Conservation (phyloP, 2,329 filamentous ascomycete species). For the Trichoderma citrinoviride region DNA sequence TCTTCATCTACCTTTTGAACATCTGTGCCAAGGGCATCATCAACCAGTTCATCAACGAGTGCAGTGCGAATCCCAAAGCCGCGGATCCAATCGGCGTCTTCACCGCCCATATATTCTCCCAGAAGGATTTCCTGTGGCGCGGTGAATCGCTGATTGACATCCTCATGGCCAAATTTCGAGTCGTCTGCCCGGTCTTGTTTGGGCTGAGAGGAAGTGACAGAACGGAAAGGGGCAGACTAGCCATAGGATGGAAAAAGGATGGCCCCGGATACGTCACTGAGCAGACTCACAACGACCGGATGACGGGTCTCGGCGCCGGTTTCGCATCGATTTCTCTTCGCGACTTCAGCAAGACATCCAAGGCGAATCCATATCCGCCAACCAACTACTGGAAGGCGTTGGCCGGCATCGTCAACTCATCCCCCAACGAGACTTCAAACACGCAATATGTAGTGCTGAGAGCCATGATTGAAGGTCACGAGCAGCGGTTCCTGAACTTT, state of each 20-base stretch:
- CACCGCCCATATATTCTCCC: constrained; percentile 70
- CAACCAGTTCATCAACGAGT: constrained; percentile 66
- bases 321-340: constrained; percentile 80
- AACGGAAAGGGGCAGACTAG: constrained; percentile 62
- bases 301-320: constrained; percentile 79
- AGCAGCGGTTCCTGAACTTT: constrained; percentile 72
- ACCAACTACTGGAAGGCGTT: constrained; percentile 80
- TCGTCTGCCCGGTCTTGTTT: constrained; percentile 80
- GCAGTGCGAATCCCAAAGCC: constrained; percentile 58
- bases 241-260: constrained; percentile 72
- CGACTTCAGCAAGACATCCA: constrained; percentile 70
- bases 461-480: constrained; percentile 69
- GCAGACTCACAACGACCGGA: constrained; percentile 74
- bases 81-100: constrained; percentile 80
- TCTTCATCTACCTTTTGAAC: constrained; percentile 74
- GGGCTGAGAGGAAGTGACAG: constrained; percentile 75
- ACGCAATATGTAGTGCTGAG: constrained; percentile 71
- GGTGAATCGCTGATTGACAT: constrained; percentile 73
- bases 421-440: constrained; percentile 63
- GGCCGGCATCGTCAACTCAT: constrained; percentile 73
- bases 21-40: constrained; percentile 72
- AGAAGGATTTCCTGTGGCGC: constrained; percentile 63
- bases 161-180: constrained; percentile 78
- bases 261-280: constrained; percentile 60
- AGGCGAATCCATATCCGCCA: constrained; percentile 73